Evolutionary conservation across 176 grass and related monocot genomes (phyloP), one percentile per base, ranked within the genome.

Genomic region (Cymbopogon citratus): DNA sequence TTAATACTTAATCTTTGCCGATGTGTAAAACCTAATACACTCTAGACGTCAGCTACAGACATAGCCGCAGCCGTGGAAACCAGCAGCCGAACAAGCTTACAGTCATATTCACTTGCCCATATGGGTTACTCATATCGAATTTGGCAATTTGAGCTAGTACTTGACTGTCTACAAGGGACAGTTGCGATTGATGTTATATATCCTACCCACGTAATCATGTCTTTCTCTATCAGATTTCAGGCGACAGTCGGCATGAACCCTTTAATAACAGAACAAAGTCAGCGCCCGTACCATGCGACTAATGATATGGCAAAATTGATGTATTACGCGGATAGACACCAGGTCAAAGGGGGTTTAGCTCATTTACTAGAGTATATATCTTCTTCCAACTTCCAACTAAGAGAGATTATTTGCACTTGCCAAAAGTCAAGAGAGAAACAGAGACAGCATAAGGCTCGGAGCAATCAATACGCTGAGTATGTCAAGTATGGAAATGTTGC

Each of bases 391-490:
- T 73, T 41, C 71, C 68, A 39, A 64, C 60, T 23, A 15, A 18
- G 3, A 60, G 31, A 39, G 31, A 33, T 3, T 6, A 62, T 72
- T 82, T 45, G 24, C 14, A 6, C 43, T 11, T 3, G 69, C 51
- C 43, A 16, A 73, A 72, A 81, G 69, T 71, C 68, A 61, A 71
- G 67, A 28, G 36, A 28, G 52, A n/a, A 61, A 81, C 16, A 71
- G 24, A 44, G 34, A 71, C 10, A 6, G 2, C 28, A 61, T 44
- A 70, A 41, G 60, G 59, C 69, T 10, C 3, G 8, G 7, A 48
- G 31, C 6, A 69, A 40, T 77, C 9, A 76, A 31, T 69, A 15
- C 19, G 51, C 51, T 60, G 46, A 12, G 63, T 16, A 28, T 84
- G 36, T 12, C 0, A 12, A 51, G 41, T 23, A 31, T 4, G 68